Base-by-base conservation (phyloP, 1,284 basidiomycete genomes). In the Austroboletus niveus region DNA sequence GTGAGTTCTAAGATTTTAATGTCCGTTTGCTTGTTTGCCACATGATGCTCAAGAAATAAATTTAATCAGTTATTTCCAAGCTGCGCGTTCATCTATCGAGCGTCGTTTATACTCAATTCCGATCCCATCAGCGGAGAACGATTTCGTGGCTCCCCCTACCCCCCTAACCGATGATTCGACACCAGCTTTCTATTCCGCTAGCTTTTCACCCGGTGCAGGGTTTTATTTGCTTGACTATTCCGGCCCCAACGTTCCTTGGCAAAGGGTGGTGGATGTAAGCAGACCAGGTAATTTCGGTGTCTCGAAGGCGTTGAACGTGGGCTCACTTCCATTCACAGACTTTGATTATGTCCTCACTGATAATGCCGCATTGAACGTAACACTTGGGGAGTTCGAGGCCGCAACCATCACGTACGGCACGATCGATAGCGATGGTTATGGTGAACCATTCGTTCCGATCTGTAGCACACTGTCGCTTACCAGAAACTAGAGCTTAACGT, bases 171-270 rank as follows among this genome's bases (percentile, higher is more conserved):
- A 93, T 61, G 70, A 73, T 8, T 72, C 75, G 4, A 75, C 75
- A 44, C 75, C 81, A 0, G 82, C 84, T 3, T 89, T 78, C 64
- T 90, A 88, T 64, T 73, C 76, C 2, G 79, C 84, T 7, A 75
- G 72, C 51, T 96, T 97, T 74, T 94, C 92, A 1, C 91, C 93
- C 0, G 65, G 82, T 38, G 91, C 84, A 1, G 90, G 89, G 1
- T 98, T 89, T 70, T 97, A 96, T 70, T 71, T 92, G 8, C 73
- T 97, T 15, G 77, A 75, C 57, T 94, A 96, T 65, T 69, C 76
- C 38, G 95, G 95, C 0, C 96, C 95, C 7, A 78, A 79, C 22
- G 80, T 92, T 14, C 96, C 96, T 0, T 94, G 87, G 85, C 92
- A 96, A 69, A 87, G 81, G 58, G 77, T 98, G 11, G 65, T 92